These are phyloP conservation scores for Pythium dissimile DNA, from an alignment of 352 stramenopile species.

Conservation along the genomic window DNA sequence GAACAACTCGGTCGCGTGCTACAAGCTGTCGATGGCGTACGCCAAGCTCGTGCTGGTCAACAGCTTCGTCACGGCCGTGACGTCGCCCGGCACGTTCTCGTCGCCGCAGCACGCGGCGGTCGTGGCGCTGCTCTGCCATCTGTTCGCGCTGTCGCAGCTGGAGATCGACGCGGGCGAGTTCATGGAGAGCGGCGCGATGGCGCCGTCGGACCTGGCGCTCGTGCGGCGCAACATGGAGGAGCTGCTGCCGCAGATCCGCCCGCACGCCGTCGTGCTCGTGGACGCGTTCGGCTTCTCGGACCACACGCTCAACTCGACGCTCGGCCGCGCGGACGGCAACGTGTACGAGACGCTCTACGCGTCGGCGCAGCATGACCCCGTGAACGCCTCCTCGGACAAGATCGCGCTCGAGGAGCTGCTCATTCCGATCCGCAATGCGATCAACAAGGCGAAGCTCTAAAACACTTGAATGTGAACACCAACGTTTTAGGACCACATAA, in stretches of 20 bases:
- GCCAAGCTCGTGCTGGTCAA: constrained; percentile 45
- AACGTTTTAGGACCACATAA: neutral
- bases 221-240: constrained; percentile 49
- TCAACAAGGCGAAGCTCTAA: constrained; percentile 13
- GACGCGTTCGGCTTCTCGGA: constrained; percentile 83
- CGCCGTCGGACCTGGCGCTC: constrained; percentile 33
- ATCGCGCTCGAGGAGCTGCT: constrained; percentile 61
- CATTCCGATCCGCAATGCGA: constrained; percentile 44
- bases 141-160: constrained; percentile 77
- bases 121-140: constrained; percentile 48
- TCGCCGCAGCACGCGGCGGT: constrained; percentile 26
- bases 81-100: constrained; percentile 30
- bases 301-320: constrained; percentile 62
- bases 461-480: neutral
- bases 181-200: constrained; percentile 59
- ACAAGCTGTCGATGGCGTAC: constrained; percentile 64
- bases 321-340: constrained; percentile 68
- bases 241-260: constrained; percentile 49
- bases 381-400: constrained; percentile 62
- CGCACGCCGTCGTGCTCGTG: constrained; percentile 64
- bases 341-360: constrained; percentile 72
- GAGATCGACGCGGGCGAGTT: constrained; percentile 60
- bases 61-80: constrained; percentile 38
- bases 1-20: constrained; percentile 57
- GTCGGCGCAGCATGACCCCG: constrained; percentile 49